phyloP scores from a whole-genome alignment of 2,329 filamentous ascomycete species.

The Neopestalotiopsis sp. region DNA sequence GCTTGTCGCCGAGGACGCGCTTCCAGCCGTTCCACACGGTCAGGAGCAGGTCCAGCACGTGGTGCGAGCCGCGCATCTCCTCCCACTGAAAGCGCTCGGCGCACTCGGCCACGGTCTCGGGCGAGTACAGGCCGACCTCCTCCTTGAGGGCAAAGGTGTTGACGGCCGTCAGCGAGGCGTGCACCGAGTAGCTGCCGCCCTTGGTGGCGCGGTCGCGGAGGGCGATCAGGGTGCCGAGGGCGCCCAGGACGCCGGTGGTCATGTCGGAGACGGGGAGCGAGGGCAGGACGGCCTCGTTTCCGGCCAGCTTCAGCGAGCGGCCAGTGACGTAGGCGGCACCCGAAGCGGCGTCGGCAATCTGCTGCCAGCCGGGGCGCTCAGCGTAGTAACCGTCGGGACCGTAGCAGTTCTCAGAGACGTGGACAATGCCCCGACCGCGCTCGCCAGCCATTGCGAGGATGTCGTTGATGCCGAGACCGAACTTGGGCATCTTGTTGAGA shows the following conservation, averaged over 20 bases:
- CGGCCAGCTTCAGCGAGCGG: conserved; percentile 28
- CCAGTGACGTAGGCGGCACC: conserved; percentile 40
- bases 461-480: conserved; percentile 46
- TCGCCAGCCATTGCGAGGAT: conserved; percentile 43
- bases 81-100: conserved; percentile 31
- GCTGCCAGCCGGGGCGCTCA: conserved; percentile 54
- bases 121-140: conserved; percentile 38
- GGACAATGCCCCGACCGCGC: conserved; percentile 49
- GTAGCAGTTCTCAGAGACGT: conserved; percentile 56
- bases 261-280: conserved; percentile 41
- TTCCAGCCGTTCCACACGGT: conserved; percentile 31
- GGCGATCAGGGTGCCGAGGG: conserved; percentile 37
- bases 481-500: conserved; percentile 45
- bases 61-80: conserved; percentile 31
- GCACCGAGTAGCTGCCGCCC: conserved; percentile 38
- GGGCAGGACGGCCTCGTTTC: conserved; percentile 35
- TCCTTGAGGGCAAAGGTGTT: conserved; percentile 33
- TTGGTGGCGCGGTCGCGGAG: conserved; percentile 36
- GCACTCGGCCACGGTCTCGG: conserved; percentile 26
- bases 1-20: conserved; percentile 24
- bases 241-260: conserved; percentile 38
- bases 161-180: conserved; percentile 33
- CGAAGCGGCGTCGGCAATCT: conserved; percentile 48
- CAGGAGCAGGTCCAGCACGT: conserved; percentile 31
- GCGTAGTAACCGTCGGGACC: conserved; percentile 51